Conservation (phyloP, 305 asterid species). For the Lippia alba region DNA sequence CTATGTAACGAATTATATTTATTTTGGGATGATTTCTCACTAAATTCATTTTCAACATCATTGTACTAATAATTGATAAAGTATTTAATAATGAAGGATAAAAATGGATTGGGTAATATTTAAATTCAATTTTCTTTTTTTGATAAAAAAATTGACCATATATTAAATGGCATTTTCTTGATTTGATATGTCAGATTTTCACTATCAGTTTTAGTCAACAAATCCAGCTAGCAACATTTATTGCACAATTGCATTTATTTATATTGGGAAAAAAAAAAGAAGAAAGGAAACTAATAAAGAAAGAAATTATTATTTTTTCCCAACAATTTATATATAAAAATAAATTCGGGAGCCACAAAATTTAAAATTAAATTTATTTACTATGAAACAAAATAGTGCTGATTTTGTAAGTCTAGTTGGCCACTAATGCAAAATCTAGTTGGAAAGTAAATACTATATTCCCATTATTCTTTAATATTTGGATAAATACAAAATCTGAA, state of each 20-base stretch:
- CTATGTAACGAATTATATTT: no score
- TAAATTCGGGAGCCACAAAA: no score
- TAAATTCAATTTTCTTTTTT: no score
- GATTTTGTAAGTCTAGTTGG: neutral
- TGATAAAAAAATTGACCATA: no score
- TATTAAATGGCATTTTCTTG: neutral
- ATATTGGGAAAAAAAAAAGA: no score
- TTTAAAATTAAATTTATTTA: no score
- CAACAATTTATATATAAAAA: neutral
- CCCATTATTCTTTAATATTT: neutral
- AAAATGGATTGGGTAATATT: no score
- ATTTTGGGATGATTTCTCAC: no score
- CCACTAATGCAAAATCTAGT: slow-evolving; percentile 22
- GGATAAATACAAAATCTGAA: neutral
- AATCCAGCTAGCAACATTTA: neutral
- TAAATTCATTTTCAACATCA: no score
- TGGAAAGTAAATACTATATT: neutral
- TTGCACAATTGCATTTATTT: neutral
- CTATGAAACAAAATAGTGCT: neutral
- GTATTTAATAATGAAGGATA: no score
- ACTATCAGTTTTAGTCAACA: neutral
- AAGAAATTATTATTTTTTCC: no score
- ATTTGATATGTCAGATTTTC: neutral
- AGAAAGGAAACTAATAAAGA: neutral
- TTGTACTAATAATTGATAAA: no score